These are phyloP conservation scores for Quercus lobata DNA, from an alignment of 331 rosid species.

Conservation along the genomic window DNA sequence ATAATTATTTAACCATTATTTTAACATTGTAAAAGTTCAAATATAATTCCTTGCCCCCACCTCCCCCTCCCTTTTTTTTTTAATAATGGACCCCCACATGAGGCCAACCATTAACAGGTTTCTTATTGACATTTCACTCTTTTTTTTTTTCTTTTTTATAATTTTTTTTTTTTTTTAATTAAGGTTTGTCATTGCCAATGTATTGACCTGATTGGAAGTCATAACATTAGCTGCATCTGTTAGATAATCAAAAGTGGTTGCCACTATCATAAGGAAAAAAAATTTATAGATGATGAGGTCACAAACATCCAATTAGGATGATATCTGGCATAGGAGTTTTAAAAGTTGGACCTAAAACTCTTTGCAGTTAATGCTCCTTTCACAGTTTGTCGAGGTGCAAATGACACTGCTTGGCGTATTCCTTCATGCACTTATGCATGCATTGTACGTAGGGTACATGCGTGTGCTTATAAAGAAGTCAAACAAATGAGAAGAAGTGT, in stretches of 20 bases:
- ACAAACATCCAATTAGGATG: neutral
- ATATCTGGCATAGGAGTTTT: neutral
- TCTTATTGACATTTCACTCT: no score
- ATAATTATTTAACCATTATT: no score
- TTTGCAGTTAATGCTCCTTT: neutral
- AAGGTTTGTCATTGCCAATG: neutral
- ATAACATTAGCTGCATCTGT: conserved; percentile 1
- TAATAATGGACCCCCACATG: neutral
- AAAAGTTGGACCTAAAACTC: neutral
- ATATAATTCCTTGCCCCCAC: neutral
- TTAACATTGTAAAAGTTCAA: neutral
- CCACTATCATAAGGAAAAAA: neutral
- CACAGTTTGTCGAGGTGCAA: neutral
- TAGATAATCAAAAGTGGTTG: neutral
- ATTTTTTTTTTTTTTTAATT: no score
- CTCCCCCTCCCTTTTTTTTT: neutral
- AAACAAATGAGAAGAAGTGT: neutral
- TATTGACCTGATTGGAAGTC: neutral
- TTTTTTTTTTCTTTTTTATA: no score
- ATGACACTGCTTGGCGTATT: neutral
- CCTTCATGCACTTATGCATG: neutral
- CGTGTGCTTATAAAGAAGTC: neutral
- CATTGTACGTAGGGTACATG: neutral
- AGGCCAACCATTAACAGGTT: no score
- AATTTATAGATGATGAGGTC: neutral